These are phyloP conservation scores for Ramaria rubella DNA, from an alignment of 768 basidiomycete species.

Conservation along the genomic window DNA sequence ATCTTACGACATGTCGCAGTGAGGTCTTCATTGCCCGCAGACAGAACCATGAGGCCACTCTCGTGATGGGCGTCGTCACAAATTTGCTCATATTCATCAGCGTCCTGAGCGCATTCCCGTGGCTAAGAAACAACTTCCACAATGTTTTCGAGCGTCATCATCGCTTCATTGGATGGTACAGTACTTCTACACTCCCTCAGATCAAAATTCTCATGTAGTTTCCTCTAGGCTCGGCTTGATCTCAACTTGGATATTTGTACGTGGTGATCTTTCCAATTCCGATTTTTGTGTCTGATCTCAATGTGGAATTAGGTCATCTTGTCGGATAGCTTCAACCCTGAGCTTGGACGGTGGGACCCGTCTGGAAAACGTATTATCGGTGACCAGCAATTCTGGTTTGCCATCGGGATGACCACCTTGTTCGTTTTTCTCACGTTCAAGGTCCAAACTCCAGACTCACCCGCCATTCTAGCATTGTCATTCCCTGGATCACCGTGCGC, in stretches of 20 bases:
- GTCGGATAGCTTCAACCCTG: slow-evolving; percentile 53
- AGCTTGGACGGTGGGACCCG: slow-evolving; percentile 50
- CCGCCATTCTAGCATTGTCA: slow-evolving; percentile 42
- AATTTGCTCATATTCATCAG: slow-evolving; percentile 51
- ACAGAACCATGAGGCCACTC: slow-evolving; percentile 46
- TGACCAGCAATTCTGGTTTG: slow-evolving; percentile 77
- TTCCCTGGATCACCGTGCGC: slow-evolving; percentile 72
- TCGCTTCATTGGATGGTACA: slow-evolving; percentile 66
- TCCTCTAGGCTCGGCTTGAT: slow-evolving; percentile 39
- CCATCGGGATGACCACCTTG: slow-evolving; percentile 67
- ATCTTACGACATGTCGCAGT: slow-evolving; percentile 20
- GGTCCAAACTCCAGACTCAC: neutral
- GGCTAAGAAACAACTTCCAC: slow-evolving; percentile 76
- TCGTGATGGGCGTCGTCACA: slow-evolving; percentile 57
- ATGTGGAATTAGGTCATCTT: slow-evolving; percentile 60
- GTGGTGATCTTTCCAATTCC: slow-evolving; percentile 28
- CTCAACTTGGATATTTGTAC: slow-evolving; percentile 33
- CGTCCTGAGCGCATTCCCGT: slow-evolving; percentile 63
- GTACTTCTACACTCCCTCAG: neutral
- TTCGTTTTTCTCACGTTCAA: slow-evolving; percentile 27
- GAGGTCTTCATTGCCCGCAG: slow-evolving; percentile 45
- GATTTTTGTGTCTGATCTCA: slow-evolving; percentile 37
- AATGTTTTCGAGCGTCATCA: slow-evolving; percentile 79
- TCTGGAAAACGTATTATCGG: slow-evolving; percentile 47
- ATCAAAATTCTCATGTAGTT: neutral